These are phyloP conservation scores for Elongisporangium prolatum DNA, from an alignment of 352 stramenopile species.

Conservation along the genomic window DNA sequence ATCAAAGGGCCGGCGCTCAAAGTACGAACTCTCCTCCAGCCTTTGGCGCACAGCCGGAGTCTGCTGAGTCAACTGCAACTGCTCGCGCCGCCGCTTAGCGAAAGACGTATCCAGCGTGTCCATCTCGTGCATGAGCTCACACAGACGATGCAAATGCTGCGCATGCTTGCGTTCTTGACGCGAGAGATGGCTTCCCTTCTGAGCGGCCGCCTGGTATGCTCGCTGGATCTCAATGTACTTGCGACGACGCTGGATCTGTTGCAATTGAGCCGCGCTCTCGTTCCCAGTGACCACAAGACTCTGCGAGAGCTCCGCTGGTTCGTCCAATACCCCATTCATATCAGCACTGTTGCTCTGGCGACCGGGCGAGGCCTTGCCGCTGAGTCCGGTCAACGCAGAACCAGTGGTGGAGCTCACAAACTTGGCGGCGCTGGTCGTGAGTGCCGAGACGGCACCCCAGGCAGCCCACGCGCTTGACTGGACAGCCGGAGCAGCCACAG, in stretches of 20 bases:
- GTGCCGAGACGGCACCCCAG: slow-evolving; percentile 65
- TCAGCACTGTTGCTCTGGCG: slow-evolving; percentile 1
- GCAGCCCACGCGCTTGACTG: slow-evolving; percentile 46
- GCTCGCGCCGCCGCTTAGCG: slow-evolving; percentile 24
- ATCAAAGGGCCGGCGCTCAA: slow-evolving; percentile 66
- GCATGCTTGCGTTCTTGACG: slow-evolving; percentile 56
- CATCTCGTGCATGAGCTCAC: slow-evolving; percentile 69
- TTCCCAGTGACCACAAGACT: slow-evolving; percentile 30
- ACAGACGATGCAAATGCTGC: slow-evolving; percentile 64
- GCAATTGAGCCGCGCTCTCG: slow-evolving; percentile 8
- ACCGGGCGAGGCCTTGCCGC: slow-evolving; percentile 22
- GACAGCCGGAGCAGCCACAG: slow-evolving; percentile 4
- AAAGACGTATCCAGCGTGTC: slow-evolving; percentile 59
- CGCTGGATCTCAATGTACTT: slow-evolving; percentile 65
- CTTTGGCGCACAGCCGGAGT: slow-evolving; percentile 8
- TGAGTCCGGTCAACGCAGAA: slow-evolving; percentile 39
- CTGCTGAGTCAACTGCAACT: slow-evolving; percentile 21
- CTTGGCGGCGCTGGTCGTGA: slow-evolving; percentile 73
- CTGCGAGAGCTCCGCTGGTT: slow-evolving; percentile 40
- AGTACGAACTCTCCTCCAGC: slow-evolving; percentile 33
- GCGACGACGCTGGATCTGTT: slow-evolving; percentile 40
- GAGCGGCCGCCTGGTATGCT: slow-evolving; percentile 48
- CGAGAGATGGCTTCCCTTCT: slow-evolving; percentile 64
- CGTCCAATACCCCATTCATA: slow-evolving; percentile 9
- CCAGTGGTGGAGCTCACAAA: slow-evolving; percentile 62